These are phyloP conservation scores for Coemansia sp. DNA, from an alignment of 192 early-diverging fungal species.

Conservation along the genomic window DNA sequence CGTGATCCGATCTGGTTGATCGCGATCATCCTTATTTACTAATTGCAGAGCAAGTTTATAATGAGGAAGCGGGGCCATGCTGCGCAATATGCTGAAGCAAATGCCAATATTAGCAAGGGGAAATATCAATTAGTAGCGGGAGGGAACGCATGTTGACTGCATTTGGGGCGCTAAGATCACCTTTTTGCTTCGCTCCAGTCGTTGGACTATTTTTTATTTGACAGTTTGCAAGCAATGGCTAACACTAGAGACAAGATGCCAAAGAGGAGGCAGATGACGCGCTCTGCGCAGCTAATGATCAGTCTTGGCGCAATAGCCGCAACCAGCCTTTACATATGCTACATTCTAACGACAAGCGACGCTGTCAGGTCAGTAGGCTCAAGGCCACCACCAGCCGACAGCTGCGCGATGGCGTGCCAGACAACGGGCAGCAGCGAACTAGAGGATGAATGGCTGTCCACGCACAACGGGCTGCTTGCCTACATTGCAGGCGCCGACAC, in stretches of 20 bases:
- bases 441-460: too few species aligned
- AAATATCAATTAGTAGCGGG: too few species aligned
- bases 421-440: neutral
- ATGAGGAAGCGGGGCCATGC: too few species aligned
- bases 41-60: too few species aligned
- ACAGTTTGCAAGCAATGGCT: neutral
- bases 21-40: too few species aligned
- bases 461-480: constrained; percentile 5
- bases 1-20: too few species aligned
- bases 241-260: neutral
- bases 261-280: neutral
- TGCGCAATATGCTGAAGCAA: too few species aligned
- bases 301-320: neutral
- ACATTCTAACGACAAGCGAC: neutral
- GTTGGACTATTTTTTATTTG: too few species aligned
- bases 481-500: constrained; percentile 16
- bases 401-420: constrained; percentile 13
- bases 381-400: neutral
- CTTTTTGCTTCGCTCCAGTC: neutral
- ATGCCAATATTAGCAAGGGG: too few species aligned
- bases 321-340: constrained; percentile 10
- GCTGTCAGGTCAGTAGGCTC: neutral
- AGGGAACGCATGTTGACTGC: too few species aligned
- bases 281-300: neutral
- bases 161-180: too few species aligned